Base-by-base conservation (phyloP, 805 yeast species). In the Saturnispora diversa region DNA sequence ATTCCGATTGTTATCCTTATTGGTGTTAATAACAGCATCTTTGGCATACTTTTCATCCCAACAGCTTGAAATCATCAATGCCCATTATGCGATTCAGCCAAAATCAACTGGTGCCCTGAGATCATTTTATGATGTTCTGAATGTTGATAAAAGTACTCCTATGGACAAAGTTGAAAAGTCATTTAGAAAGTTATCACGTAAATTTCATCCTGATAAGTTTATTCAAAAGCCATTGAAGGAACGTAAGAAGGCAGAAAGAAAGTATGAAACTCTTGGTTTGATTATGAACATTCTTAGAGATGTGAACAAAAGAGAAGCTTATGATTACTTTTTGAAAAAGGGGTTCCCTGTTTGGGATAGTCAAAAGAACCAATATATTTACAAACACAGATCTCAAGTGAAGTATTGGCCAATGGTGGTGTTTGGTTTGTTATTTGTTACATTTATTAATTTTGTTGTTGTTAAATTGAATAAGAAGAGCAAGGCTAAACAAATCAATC, bases 141-240 rank as follows among this genome's bases (percentile, higher is more conserved):
- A 42, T 6, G 30, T 44, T 30, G 52, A 60, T n/a, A 43, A 59
- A 5, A 62, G 65, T 24, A 65, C 81, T 1, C 59, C 70, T 1
- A 54, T 63, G 29, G 73, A 74, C 28, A 78, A 78, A 45, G 75
- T 83, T 37, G 66, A 66, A 40, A 75, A 73, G 49, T 81, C 83
- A 17, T 81, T 83, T 63, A 77, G 84, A 54, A 80, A 75, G 51
- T 55, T 80, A 24, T 79, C 95, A 2, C 68, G 81, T 39, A 68
- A 67, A 46, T 68, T 82, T 50, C 98, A 90, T 56, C 98, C 98
- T 0, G 98, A 90, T 61, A 87, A 90, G 59, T 59, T 62, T 23
- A n/a, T 44, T 8, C 29, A n/a, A 15, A 63, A 59, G 37, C 63
- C 63, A 33, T 59, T 56, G 42, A 68, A 66, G 41, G 69, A 64